These are phyloP conservation scores for Aegilops bicornis DNA, from an alignment of 176 grass and related monocot species.

Conservation along the genomic window DNA sequence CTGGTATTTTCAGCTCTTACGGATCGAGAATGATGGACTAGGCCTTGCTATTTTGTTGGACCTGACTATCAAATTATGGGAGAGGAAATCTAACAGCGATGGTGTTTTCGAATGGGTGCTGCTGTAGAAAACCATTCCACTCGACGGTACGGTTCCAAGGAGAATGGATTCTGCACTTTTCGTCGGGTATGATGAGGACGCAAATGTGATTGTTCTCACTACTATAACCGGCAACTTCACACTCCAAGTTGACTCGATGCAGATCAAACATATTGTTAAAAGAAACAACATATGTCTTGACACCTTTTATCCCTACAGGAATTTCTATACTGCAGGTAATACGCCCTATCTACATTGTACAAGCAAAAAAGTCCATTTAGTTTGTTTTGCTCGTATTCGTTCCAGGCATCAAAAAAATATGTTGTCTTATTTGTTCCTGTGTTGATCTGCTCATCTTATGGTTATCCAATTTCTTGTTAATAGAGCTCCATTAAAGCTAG, in stretches of 20 bases:
- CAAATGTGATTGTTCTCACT: background rate
- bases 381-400: background rate
- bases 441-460: background rate
- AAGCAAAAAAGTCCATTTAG: background rate
- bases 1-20: too few relatives aligned
- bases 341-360: background rate
- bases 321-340: background rate
- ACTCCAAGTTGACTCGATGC: background rate
- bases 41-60: too few relatives aligned
- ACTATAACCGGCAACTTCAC: background rate
- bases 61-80: too few relatives aligned
- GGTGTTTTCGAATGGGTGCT: background rate
- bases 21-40: too few relatives aligned
- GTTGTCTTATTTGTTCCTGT: background rate
- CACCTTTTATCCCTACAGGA: background rate
- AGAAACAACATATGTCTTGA: background rate
- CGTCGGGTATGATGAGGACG: too few relatives aligned
- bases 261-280: background rate
- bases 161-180: too few relatives aligned
- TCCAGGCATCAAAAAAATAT: background rate
- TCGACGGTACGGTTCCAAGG: background rate
- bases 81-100: too few relatives aligned
- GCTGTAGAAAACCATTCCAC: background rate
- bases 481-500: too few relatives aligned
- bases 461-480: background rate